Evolutionary conservation across 768 basidiomycete genomes (phyloP).

Genomic region (Leucosporidium scottii): DNA sequence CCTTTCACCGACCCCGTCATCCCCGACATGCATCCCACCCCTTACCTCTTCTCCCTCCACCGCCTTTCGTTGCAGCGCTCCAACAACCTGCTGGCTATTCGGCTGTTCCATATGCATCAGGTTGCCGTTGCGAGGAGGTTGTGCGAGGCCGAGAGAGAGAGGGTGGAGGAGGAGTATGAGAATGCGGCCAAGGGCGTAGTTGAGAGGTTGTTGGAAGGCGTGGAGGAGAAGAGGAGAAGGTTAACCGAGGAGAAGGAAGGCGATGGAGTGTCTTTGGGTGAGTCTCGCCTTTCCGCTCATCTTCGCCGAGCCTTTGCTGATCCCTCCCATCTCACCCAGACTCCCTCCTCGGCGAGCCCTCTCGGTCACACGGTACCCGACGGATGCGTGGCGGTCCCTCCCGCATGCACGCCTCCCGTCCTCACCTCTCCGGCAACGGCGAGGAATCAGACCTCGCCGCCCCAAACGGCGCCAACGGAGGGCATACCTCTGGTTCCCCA

Average conservation of each 20-base stretch:
- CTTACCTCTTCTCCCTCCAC: slow-evolving; percentile 43
- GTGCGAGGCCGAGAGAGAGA: slow-evolving; percentile 44
- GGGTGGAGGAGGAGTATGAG: slow-evolving; percentile 46
- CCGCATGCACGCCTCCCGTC: slow-evolving; percentile 11
- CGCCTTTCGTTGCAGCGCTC: slow-evolving; percentile 44
- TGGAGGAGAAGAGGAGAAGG: slow-evolving; percentile 45
- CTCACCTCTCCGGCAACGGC: slow-evolving; percentile 12
- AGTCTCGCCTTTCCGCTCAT: slow-evolving; percentile 24
- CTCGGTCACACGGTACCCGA: slow-evolving; percentile 23
- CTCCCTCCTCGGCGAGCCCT: slow-evolving; percentile 15
- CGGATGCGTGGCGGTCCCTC: slow-evolving; percentile 15
- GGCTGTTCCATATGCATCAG: slow-evolving; percentile 44
- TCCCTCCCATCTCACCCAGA: slow-evolving; percentile 11
- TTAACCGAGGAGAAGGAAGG: slow-evolving; percentile 47
- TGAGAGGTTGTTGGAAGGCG: slow-evolving; percentile 42
- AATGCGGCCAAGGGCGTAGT: slow-evolving; percentile 44
- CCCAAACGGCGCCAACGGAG: neutral
- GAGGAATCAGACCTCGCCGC: slow-evolving; percentile 15
- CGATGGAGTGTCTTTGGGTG: slow-evolving; percentile 44
- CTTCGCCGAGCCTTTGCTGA: neutral
- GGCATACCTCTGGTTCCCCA: neutral
- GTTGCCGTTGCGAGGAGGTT: slow-evolving; percentile 40
- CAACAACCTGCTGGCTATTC: slow-evolving; percentile 41
- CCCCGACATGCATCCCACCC: slow-evolving; percentile 32
- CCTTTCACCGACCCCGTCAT: slow-evolving; percentile 32